Conservation (phyloP, 2,329 filamentous ascomycete species). For the Exophiala dermatitidis region DNA sequence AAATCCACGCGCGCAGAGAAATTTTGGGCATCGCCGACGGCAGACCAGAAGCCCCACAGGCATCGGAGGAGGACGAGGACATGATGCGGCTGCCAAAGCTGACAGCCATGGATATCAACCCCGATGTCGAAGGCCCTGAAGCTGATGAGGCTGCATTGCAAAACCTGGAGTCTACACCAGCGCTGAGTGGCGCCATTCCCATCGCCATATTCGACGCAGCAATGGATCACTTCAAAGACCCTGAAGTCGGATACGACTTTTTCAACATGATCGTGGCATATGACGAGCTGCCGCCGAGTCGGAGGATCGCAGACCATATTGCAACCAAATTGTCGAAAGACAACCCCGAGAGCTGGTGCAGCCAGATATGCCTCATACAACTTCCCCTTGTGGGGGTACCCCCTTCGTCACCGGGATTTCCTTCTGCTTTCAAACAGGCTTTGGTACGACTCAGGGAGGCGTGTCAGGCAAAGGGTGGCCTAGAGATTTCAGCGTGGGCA, state of each 20-base stretch:
- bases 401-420: slow-evolving; percentile 61
- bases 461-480: slow-evolving; percentile 30
- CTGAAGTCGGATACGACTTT: slow-evolving; percentile 63
- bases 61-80: slow-evolving; percentile 46
- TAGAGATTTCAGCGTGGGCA: slow-evolving; percentile 43
- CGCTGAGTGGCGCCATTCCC: slow-evolving; percentile 86
- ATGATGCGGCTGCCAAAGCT: slow-evolving; percentile 53
- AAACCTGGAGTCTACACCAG: slow-evolving; percentile 64
- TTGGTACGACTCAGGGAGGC: slow-evolving; percentile 56
- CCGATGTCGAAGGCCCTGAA: slow-evolving; percentile 46
- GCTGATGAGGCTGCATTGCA: slow-evolving; percentile 52
- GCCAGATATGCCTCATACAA: slow-evolving; percentile 63
- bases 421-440: slow-evolving; percentile 59
- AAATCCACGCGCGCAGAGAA: slow-evolving; percentile 66
- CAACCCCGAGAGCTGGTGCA: slow-evolving; percentile 55
- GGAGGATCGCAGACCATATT: slow-evolving; percentile 65
- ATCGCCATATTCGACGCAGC: slow-evolving; percentile 85
- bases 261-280: slow-evolving; percentile 74
- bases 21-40: slow-evolving; percentile 56
- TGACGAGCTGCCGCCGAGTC: slow-evolving; percentile 55
- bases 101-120: slow-evolving; percentile 56
- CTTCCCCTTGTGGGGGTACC: slow-evolving; percentile 62
- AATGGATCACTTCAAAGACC: slow-evolving; percentile 64
- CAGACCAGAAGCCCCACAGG: slow-evolving; percentile 30
- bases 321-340: slow-evolving; percentile 54